phyloP scores from a whole-genome alignment of 306 rosid species.

The Quercus engelmannii region DNA sequence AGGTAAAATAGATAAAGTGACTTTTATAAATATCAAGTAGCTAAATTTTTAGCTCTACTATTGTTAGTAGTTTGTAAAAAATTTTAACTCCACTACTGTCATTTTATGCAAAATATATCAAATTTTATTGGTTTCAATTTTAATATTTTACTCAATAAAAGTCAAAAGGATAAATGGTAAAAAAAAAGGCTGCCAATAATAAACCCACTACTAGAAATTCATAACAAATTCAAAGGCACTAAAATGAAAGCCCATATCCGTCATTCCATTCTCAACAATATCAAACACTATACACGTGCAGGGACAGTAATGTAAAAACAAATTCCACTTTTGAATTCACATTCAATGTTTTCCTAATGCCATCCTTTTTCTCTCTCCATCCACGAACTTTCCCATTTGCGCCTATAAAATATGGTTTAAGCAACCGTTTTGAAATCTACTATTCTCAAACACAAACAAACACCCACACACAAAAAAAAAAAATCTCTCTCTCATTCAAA shows the following conservation, averaged over 20 bases:
- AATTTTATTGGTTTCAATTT: too few species aligned
- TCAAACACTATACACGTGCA: slow-evolving; percentile 11
- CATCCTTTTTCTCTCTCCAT: neutral
- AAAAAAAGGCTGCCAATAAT: too few species aligned
- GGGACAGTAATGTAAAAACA: slow-evolving; percentile 33
- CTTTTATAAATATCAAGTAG: too few species aligned
- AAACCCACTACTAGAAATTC: too few species aligned
- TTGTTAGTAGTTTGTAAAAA: too few species aligned
- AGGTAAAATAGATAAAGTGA: too few species aligned
- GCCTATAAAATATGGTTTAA: slow-evolving; percentile 17
- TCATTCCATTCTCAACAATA: neutral
- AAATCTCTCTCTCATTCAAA: slow-evolving; percentile 21
- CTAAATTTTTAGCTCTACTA: too few species aligned
- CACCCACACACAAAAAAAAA: too few species aligned
- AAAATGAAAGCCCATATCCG: slow-evolving; percentile 8
- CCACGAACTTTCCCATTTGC: slow-evolving; percentile 23
- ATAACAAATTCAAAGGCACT: neutral
- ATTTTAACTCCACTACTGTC: fast-evolving
- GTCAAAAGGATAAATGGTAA: too few species aligned
- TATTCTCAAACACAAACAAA: neutral
- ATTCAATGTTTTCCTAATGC: neutral
- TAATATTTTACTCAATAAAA: too few species aligned
- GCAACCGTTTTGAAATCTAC: neutral
- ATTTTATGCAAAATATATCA: too few species aligned
- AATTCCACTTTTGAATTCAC: neutral